Evolutionary conservation across 176 grass and related monocot species (phyloP), one percentile per base, ranked within the genome.

Genomic region (Themeda triandra): DNA sequence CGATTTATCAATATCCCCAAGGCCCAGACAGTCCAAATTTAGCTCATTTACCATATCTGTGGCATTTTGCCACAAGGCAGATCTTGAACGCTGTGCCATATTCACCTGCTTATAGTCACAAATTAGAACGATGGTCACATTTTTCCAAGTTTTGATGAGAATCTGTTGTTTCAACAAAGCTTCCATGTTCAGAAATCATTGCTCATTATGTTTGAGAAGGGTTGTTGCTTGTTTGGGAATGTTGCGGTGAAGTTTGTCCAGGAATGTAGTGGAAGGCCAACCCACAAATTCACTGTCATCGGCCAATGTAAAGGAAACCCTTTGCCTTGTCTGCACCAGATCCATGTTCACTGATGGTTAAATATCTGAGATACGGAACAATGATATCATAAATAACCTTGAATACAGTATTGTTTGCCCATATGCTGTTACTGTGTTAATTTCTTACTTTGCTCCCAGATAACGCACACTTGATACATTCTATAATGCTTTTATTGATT

Each of bases 401-500:
- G 39, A 28, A 41, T 35, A 41, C 46, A 19, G 14, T 74, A 60
- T 30, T 59, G 3, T 86, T 13, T 81, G 18, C 21, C 35, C 49
- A 76, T 78, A 28, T 51, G 62, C 10, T 66, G 74, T 4, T 63
- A 40, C 36, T 59, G 39, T 84, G 46, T 81, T 28, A 8, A 37
- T 84, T 83, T 17, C 45, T 14, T 68, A 60, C 25, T 62, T 62
- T 35, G 49, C 18, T 73, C 40, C 63, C 6, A 46, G 30, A 36
- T 65, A 39, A 71, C 66, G 39, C 31, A 54, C 35, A 73, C 35
- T 10, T 30, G 33, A 46, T 79, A 59, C 49, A 60, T 36, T 49
- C 6, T 81, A 29, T 68, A 49, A 78, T 79, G 21, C 63, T 78
- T 87, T 1, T 79, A 82, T 21, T 83, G 6, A 80, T 84, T 79